Evolutionary conservation across 208 protist genomes (phyloP).

Genomic region (Strigomonas culicis): DNA sequence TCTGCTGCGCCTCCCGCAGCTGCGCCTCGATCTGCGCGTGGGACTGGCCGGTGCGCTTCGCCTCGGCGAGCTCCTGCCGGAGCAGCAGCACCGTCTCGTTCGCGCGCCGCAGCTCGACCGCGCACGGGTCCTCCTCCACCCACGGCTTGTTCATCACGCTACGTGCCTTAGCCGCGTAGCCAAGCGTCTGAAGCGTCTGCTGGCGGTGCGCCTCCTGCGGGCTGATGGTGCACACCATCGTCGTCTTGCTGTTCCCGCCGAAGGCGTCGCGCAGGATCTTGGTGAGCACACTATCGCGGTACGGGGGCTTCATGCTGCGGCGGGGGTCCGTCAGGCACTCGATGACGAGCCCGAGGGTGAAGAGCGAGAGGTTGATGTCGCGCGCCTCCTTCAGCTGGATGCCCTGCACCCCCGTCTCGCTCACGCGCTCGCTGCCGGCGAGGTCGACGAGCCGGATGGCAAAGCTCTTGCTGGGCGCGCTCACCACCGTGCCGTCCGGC

Average conservation of each 20-base stretch:
- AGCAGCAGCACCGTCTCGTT: conserved; percentile 62
- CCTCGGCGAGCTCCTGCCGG: conserved; percentile 46
- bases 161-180: conserved; percentile 81
- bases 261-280: conserved; percentile 87
- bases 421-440: conserved; percentile 95
- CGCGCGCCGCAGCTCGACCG: conserved; percentile 56
- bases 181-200: conserved; percentile 80
- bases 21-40: conserved; percentile 45
- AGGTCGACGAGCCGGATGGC: conserved; percentile 95
- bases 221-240: conserved; percentile 80
- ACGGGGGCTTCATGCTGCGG: conserved; percentile 74
- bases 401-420: conserved; percentile 87
- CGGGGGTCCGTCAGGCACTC: conserved; percentile 61
- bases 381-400: conserved; percentile 77
- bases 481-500: conserved; percentile 38
- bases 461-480: conserved; percentile 23
- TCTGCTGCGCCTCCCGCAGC: conserved; percentile 38
- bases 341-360: conserved; percentile 79
- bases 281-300: conserved; percentile 91
- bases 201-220: conserved; percentile 47
- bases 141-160: conserved; percentile 71
- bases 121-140: conserved; percentile 76
- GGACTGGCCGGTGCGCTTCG: conserved; percentile 27
- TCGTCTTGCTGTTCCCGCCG: conserved; percentile 89
- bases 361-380: conserved; percentile 92